Evolutionary conservation across 148 eudicot genomes (phyloP), one percentile per base, ranked within the genome.

Genomic region (Salicornia ramosissima): DNA sequence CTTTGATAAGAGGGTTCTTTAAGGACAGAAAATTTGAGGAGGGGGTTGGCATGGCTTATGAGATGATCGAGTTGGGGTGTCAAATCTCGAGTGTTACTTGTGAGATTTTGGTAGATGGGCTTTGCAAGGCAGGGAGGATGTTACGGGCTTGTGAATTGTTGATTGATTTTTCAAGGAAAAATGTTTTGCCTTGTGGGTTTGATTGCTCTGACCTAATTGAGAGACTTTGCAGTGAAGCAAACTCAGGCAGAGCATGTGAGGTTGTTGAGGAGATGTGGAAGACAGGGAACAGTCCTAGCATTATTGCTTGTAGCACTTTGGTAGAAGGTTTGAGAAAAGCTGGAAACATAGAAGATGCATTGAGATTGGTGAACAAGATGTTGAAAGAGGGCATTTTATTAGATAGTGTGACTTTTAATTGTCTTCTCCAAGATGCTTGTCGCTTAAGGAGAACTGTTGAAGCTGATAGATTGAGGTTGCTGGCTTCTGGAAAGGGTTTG

Each of bases 401-500:
- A 15, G 98, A 93, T 79, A 84, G 82, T 56, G 90, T 93, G 81
- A 93, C 96, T 11, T 93, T 84, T 69, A 86, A 84, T 70, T 90
- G 96, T 80, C 82, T 90, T 55, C 85, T 93, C 54, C 76, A 71
- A 71, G 95, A 85, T 74, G 85, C 89, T 68, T 86, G 90, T 67
- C 64, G 69, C 67, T 58, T 43, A 14, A 86, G 86, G 79, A 85
- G 76, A 69, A 80, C 87, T 30, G 75, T 58, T 30, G 89, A 84
- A 74, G 95, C 92, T 72, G 87, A 93, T 78, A 81, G 73, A 47
- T 71, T 93, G 79, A 86, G 90, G 78, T 61, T 86, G 72, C 59
- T 90, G 83, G 96, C 90, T 85, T 84, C 86, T 3, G 83, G 75
- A 31, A 93, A 86, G 81, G 98, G 96, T 40, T 83, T 90, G 71